These are phyloP conservation scores for Solanum habrochaites DNA, from an alignment of 257 asterid species.

Conservation along the genomic window DNA sequence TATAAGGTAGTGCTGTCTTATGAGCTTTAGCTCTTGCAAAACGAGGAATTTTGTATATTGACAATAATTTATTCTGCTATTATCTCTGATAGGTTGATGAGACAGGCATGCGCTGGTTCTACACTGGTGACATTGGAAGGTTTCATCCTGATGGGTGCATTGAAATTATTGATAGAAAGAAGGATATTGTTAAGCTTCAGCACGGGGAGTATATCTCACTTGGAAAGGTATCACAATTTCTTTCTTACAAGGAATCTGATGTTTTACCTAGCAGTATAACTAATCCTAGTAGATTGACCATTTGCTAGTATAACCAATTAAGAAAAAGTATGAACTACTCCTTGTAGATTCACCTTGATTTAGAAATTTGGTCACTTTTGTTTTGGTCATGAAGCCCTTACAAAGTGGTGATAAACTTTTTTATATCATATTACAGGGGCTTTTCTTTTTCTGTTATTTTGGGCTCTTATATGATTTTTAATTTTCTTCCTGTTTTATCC, in stretches of 20 bases:
- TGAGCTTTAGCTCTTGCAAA: not conserved
- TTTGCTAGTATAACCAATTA: not conserved
- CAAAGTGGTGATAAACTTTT: not conserved
- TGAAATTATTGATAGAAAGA: constrained; percentile 86
- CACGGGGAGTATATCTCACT: constrained; percentile 92
- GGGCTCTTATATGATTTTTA: not conserved
- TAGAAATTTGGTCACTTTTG: not conserved
- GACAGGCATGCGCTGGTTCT: constrained; percentile 86
- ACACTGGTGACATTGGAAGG: constrained; percentile 82
- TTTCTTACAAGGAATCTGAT: not conserved
- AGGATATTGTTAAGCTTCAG: constrained; percentile 88
- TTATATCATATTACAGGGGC: not conserved
- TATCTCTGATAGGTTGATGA: constrained; percentile 58
- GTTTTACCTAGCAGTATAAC: not conserved
- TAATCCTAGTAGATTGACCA: not conserved
- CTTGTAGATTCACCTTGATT: not conserved
- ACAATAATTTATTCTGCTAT: not conserved
- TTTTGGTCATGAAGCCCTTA: not conserved
- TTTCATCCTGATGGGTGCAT: constrained; percentile 89
- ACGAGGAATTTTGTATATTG: not conserved
- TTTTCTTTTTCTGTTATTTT: not conserved
- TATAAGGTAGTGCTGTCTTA: constrained; percentile 37
- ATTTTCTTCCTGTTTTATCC: not conserved
- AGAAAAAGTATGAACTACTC: not conserved
- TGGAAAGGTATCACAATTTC: constrained; percentile 49